Conservation (phyloP, 495 filamentous ascomycete species). For the Penicillium goetzii region DNA sequence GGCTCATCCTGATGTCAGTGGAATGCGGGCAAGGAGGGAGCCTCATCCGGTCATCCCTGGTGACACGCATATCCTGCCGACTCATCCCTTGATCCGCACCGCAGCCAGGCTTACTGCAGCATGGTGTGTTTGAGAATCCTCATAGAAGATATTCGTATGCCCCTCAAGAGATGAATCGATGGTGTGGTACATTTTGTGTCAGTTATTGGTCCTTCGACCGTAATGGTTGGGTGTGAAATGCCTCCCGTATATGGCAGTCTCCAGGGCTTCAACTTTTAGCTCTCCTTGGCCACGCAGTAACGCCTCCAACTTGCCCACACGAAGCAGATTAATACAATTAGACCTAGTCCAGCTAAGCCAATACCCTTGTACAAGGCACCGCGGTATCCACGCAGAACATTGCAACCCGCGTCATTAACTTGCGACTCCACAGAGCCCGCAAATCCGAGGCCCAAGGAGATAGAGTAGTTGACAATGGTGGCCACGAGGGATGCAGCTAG, state of each 20-base stretch:
- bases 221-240: neutral
- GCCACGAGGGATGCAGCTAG: conserved; percentile 62
- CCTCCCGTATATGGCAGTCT: neutral
- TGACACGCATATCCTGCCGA: conserved; percentile 14
- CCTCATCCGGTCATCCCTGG: neutral
- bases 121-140: neutral
- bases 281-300: neutral
- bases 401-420: conserved; percentile 47
- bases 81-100: conserved; percentile 13
- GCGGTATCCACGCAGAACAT: conserved; percentile 57
- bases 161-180: neutral
- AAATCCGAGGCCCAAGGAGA: conserved; percentile 62
- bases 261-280: neutral
- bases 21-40: conserved; percentile 15
- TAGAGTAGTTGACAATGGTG: conserved; percentile 64
- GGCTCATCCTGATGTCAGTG: conserved; percentile 21
- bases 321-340: neutral
- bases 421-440: conserved; percentile 62
- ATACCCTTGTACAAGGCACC: conserved; percentile 62
- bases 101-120: no score
- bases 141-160: neutral
- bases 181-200: neutral
- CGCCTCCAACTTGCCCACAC: neutral
- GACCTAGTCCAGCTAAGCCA: conserved; percentile 30
- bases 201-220: neutral